Evolutionary conservation across 108 stramenopile genomes (phyloP), one percentile per base, ranked within the genome.

Genomic region (Parmales sp.): DNA sequence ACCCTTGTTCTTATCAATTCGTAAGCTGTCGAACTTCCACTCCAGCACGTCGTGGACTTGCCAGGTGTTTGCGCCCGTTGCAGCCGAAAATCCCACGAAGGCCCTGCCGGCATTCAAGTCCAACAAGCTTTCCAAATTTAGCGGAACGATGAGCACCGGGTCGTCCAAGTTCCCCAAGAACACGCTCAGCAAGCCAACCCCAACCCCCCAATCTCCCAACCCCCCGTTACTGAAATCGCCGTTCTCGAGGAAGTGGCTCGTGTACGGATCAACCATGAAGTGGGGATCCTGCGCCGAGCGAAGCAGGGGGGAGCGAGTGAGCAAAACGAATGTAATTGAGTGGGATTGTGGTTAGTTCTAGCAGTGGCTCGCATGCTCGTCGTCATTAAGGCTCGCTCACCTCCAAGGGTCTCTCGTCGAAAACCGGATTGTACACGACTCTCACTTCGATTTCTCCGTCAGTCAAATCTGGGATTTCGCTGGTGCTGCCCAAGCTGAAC

Each of bases 21-120:
- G 45, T 2, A 64, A 48, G 2, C 49, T 65, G 26, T 69, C 66
- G 45, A 84, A 80, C 22, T 25, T 28, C 80, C 80, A 87, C 0
- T 51, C 38, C 0, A 83, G 69, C 20, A 87, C 39, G 41, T 87
- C 86, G 46, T 87, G 86, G 25, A 49, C 73, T 68, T 87, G 84
- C 72, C 70, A 87, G 2, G 72, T 72, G n/a, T 74, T 65, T 9
- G 34, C 49, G 9, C 84, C 84, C 9, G 86, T 87, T 0, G 82
- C 71, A 9, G 84, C 80, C 1, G 86, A 84, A 46, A 85, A 80
- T 19, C 86, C 86, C 11, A 87, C 82, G 50, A 71, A 85, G 5
- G 78, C 81, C 13, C 84, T 78, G 25, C 86, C 86, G 46, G 81
- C 50, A 39, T 80, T 45, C 16, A 83, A 64, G 25, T 37, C 26